Percentiles rank a stretch among this genome's conserved stretches.
phyloP scores from a whole-genome alignment of 257 asterid genomes.

The Nicotiana obtusifolia region DNA sequence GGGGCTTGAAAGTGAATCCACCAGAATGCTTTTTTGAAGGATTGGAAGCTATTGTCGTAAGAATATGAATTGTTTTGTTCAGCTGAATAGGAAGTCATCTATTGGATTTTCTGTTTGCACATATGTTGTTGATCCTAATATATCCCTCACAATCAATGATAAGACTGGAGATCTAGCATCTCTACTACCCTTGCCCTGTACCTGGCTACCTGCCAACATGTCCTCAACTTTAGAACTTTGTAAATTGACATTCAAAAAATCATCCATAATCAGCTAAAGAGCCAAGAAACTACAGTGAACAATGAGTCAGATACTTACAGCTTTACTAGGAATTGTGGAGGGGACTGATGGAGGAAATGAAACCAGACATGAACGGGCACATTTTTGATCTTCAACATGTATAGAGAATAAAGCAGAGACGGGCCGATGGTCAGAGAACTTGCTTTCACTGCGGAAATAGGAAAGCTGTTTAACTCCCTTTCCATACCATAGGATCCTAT shows the following conservation, averaged over 20 bases:
- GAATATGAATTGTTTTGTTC: conserved; percentile 12
- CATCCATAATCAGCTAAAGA: not conserved
- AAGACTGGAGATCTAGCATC: conserved; percentile 34
- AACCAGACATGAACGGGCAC: conserved; percentile 25
- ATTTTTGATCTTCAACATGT: conserved; percentile 36
- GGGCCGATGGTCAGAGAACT: conserved; percentile 91
- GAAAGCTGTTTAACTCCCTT: conserved; percentile 80
- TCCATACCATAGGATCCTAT: conserved; percentile 87
- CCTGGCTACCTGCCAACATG: conserved; percentile 22
- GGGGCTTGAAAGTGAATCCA: not conserved
- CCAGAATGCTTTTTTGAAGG: not conserved
- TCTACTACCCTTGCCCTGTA: conserved; percentile 20
- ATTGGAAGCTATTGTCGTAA: conserved; percentile 13
- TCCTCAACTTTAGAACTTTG: conserved; percentile 7
- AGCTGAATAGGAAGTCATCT: conserved; percentile 20
- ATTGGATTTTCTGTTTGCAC: conserved; percentile 20
- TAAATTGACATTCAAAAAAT: not conserved
- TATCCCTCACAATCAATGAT: conserved; percentile 40
- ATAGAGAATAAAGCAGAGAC: conserved; percentile 82
- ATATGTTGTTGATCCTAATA: conserved; percentile 27
- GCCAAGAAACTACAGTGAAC: not conserved
- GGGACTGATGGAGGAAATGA: conserved; percentile 21
- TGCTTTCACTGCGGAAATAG: conserved; percentile 86
- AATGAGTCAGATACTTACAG: conserved; percentile 28
- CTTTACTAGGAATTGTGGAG: conserved; percentile 27